Conservation (phyloP, 257 asterid genomes). For the Haberlea rhodopensis region DNA sequence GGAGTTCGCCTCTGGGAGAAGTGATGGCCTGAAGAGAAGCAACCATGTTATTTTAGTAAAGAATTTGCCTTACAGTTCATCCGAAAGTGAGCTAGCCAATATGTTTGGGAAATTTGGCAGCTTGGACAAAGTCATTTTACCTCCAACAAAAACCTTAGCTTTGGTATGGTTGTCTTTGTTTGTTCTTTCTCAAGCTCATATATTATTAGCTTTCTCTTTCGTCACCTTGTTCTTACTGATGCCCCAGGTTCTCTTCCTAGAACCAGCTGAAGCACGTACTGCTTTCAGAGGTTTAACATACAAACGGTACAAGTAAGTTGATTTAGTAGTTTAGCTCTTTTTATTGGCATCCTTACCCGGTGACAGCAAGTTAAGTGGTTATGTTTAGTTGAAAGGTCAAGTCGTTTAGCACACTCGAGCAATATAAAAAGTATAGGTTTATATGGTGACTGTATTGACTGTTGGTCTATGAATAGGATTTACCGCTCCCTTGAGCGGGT, state of each 20-base stretch:
- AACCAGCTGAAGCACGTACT: slow-evolving; percentile 84
- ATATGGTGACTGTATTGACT: not conserved
- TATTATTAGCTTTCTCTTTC: no score
- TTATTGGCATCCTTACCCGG: not conserved
- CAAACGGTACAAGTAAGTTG: slow-evolving; percentile 90
- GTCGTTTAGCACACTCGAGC: not conserved
- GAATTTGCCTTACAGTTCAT: slow-evolving; percentile 86
- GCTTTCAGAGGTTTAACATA: slow-evolving; percentile 76
- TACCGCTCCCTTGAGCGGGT: not conserved
- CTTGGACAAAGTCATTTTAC: slow-evolving; percentile 79
- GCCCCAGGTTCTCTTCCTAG: slow-evolving; percentile 72
- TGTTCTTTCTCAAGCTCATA: slow-evolving; percentile 4
- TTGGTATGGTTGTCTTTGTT: slow-evolving; percentile 52
- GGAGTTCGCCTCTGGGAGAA: slow-evolving; percentile 74
- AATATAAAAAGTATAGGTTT: no score
- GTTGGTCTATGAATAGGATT: not conserved
- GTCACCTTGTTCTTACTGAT: slow-evolving; percentile 13
- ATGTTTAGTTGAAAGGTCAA: not conserved
- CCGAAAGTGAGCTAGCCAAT: slow-evolving; percentile 69
- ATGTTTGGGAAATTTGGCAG: slow-evolving; percentile 89
- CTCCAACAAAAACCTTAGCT: slow-evolving; percentile 85
- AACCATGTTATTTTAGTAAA: slow-evolving; percentile 84
- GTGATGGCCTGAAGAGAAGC: slow-evolving; percentile 80
- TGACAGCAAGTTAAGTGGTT: slow-evolving; percentile 7
- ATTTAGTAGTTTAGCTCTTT: slow-evolving; percentile 11